Evolutionary conservation across 306 rosid genomes (phyloP).

Genomic region (Begonia masoniana): DNA sequence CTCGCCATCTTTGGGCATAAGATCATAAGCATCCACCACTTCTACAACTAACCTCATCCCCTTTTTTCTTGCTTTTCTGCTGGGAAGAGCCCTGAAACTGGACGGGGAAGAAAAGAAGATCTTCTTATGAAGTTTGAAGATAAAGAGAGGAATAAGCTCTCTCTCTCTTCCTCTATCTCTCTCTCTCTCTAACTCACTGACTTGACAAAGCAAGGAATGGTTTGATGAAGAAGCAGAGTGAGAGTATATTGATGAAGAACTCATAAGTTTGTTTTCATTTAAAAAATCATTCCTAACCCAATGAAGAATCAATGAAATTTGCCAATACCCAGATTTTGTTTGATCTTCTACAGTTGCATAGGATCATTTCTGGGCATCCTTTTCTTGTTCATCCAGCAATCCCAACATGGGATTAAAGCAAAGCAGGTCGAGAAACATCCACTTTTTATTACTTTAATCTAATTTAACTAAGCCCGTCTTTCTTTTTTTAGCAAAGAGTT

Average conservation of each 20-base stretch:
- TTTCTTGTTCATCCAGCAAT: not conserved
- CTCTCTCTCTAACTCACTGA: not conserved
- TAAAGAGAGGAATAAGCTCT: conserved; percentile 1
- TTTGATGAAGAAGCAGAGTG: not conserved
- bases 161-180: not conserved
- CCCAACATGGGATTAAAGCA: not conserved
- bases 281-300: too few species aligned
- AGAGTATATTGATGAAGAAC: too few species aligned
- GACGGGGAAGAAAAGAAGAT: conserved; percentile 52
- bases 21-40: conserved; percentile 58
- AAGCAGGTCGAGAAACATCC: not conserved
- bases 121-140: conserved; percentile 23
- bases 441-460: not conserved
- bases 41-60: conserved; percentile 52
- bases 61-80: conserved; percentile 10
- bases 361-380: not conserved
- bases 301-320: too few species aligned
- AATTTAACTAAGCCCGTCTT: not conserved
- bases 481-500: too few species aligned
- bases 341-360: too few species aligned
- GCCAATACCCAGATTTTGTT: too few species aligned
- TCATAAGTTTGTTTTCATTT: too few species aligned
- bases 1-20: conserved; percentile 55
- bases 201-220: not conserved
- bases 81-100: conserved; percentile 17